Evolutionary conservation across 1,284 basidiomycete species (phyloP).

Genomic region (Sporisorium reilianum): DNA sequence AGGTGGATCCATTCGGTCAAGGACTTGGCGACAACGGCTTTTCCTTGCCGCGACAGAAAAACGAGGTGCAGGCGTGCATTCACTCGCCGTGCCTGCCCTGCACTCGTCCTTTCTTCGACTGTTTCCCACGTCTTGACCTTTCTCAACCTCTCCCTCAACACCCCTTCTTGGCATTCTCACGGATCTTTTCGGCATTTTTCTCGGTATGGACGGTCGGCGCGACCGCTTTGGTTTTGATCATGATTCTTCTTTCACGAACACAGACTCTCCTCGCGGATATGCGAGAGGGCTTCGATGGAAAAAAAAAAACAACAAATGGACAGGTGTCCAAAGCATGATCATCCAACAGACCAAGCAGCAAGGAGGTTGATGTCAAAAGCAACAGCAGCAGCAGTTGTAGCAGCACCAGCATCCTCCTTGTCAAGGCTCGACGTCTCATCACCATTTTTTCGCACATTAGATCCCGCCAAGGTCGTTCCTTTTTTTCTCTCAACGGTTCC

Average conservation of each 20-base stretch:
- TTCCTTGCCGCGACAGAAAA: background rate
- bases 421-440: conserved; percentile 36
- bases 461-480: conserved; percentile 26
- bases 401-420: conserved; percentile 23
- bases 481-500: conserved; percentile 7
- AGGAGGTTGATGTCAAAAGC: too few relatives aligned
- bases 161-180: conserved; percentile 24
- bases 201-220: conserved; percentile 40
- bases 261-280: conserved; percentile 52
- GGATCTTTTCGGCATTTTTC: conserved; percentile 18
- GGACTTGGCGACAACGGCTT: conserved; percentile 1
- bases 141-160: conserved; percentile 6
- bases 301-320: conserved; percentile 29
- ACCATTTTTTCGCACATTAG: conserved; percentile 11
- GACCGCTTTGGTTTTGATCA: conserved; percentile 32
- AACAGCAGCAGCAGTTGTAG: too few relatives aligned
- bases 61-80: background rate
- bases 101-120: background rate
- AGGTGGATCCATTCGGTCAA: background rate
- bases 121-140: background rate
- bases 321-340: conserved; percentile 44
- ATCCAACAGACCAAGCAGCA: conserved; percentile 29
- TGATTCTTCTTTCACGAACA: conserved; percentile 19
- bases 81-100: background rate
- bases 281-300: conserved; percentile 58